These are phyloP conservation scores for Trichocladium antarcticum DNA, from an alignment of 495 filamentous ascomycete species.

Conservation along the genomic window DNA sequence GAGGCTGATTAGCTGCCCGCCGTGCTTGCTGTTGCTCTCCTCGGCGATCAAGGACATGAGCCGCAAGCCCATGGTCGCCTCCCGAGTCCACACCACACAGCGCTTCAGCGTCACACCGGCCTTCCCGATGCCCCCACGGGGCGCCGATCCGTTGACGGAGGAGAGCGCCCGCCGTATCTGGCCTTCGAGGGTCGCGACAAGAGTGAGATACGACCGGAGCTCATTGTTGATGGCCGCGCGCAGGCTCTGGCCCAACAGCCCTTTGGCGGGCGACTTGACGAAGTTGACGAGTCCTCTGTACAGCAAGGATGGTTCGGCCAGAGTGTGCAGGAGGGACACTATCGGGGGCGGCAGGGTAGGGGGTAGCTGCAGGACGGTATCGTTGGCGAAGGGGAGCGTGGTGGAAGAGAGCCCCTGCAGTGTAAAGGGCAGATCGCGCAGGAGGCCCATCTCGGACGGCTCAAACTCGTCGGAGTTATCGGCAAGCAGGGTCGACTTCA, in stretches of 20 bases:
- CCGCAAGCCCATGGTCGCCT: slow-evolving; percentile 91
- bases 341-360: slow-evolving; percentile 69
- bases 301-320: slow-evolving; percentile 87
- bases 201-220: slow-evolving; percentile 78
- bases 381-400: slow-evolving; percentile 61
- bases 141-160: slow-evolving; percentile 52
- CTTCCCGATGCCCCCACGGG: slow-evolving; percentile 59
- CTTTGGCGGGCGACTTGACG: slow-evolving; percentile 53
- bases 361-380: slow-evolving; percentile 60
- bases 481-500: slow-evolving; percentile 42
- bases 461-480: slow-evolving; percentile 42
- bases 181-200: slow-evolving; percentile 88
- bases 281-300: slow-evolving; percentile 72
- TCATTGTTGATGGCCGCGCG: slow-evolving; percentile 81
- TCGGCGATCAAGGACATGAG: slow-evolving; percentile 92
- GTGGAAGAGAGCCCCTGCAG: slow-evolving; percentile 86
- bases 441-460: slow-evolving; percentile 58
- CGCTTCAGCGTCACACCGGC: slow-evolving; percentile 91
- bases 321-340: slow-evolving; percentile 73
- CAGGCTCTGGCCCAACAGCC: slow-evolving; percentile 81
- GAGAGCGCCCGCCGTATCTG: slow-evolving; percentile 75
- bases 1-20: slow-evolving; percentile 85
- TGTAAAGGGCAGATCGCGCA: slow-evolving; percentile 88
- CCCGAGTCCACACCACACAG: slow-evolving; percentile 93
- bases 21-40: slow-evolving; percentile 72